phyloP scores from a whole-genome alignment of 2,329 filamentous ascomycete species.

The Xylariomycetidae sp. region DNA sequence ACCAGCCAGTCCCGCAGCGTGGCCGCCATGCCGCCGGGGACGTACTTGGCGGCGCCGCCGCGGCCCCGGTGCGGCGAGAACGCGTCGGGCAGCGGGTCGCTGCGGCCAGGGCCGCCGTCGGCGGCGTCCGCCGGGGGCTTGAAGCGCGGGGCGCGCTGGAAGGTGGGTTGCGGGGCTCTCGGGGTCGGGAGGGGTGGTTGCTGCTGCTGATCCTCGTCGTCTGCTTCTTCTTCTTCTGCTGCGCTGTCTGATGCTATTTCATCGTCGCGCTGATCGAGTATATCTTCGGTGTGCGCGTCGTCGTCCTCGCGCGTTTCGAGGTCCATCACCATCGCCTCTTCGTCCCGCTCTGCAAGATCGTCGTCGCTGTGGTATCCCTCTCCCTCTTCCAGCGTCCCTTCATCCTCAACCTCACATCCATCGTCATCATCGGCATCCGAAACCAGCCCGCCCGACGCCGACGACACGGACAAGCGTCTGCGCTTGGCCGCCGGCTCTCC shows the following conservation, averaged over 20 bases:
- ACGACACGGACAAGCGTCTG: conserved; percentile 30
- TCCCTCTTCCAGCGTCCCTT: background rate
- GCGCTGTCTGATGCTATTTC: background rate
- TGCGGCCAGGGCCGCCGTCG: conserved; percentile 7
- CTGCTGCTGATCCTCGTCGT: conserved; percentile 3
- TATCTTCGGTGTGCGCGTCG: background rate
- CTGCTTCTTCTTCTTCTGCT: conserved; percentile 1
- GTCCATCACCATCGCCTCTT: conserved; percentile 8
- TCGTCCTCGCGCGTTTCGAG: conserved; percentile 15
- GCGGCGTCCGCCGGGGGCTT: conserved; percentile 22
- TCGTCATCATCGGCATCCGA: too few species aligned
- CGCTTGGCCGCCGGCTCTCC: conserved; percentile 25
- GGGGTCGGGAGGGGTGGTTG: conserved; percentile 1
- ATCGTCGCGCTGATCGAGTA: background rate
- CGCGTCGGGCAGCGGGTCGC: conserved; percentile 28
- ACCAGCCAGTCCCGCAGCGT: conserved; percentile 39
- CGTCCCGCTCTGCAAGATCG: conserved; percentile 4
- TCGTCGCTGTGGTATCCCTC: conserved; percentile 1
- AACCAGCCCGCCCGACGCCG: conserved; percentile 17
- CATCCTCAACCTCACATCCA: conserved; percentile 3
- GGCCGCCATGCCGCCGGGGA: conserved; percentile 35
- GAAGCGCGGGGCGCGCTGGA: conserved; percentile 33
- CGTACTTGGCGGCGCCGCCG: conserved; percentile 27
- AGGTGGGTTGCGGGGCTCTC: conserved; percentile 23
- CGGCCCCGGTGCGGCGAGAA: conserved; percentile 34